Base-by-base conservation (phyloP, 164 flowering plant genomes). In the Cinnamomum micranthum region DNA sequence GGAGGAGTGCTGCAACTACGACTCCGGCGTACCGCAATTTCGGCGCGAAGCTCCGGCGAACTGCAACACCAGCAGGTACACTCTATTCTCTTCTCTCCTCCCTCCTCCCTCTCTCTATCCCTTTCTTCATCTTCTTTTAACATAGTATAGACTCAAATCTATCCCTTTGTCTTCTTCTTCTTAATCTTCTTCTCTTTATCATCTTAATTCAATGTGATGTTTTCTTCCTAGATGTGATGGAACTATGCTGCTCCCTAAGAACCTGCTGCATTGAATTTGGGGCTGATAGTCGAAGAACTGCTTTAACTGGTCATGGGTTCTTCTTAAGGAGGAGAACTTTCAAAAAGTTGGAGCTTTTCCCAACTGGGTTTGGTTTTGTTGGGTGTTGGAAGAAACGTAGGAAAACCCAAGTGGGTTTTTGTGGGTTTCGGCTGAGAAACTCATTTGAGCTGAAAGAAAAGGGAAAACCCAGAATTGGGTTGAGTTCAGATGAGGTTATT, bases 401-500 rank as follows among this genome's bases (percentile, higher is more conserved):
- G 59, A 64, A 25, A 65, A 47, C 7, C 51, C 62, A 66, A 23
- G 66, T 60, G 80, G 79, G 75, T 72, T 52, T 80, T 74, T 83
- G 82, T 81, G 85, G 85, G 74, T 15, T 77, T 82, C 77, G 73
- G 77, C 59, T 76, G 78, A 78, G 65, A 52, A 67, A 76, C 65
- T 77, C 84, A 47, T 17, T 75, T 71, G 83, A 70, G 71, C 72
- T 71, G 64, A 73, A 70, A 17, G 58, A 62, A 77, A 76, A 65
- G 75, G 71, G 75, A 75, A 84, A 77, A 65, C 25, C 47, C 3
- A 77, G 65, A 68, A 79, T 66, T 28, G 76, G 69, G 28, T 73
- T 82, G 74, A 78, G 83, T 47, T 77, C 91, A 10, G 88, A 86
- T 71, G 86, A 84, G 66, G 88, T 95, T 72, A n/a, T 87, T 31